phyloP scores from a whole-genome alignment of 73 alveolate species.

The Effrenium voratum region DNA sequence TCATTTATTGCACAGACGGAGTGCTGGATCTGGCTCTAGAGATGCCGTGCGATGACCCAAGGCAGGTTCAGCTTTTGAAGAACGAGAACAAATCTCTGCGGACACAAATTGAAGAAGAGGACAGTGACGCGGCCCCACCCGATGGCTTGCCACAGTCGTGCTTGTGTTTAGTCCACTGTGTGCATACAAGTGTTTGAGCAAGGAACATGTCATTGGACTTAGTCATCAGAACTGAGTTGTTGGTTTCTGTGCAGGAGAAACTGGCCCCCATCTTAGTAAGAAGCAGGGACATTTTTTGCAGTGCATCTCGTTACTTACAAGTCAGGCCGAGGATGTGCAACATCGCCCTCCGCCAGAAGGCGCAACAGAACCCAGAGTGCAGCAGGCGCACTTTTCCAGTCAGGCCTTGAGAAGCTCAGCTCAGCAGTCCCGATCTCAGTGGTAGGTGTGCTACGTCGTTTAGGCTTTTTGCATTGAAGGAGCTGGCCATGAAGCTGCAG shows the following conservation, averaged over 20 bases:
- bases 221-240: too few species aligned
- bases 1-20: too few species aligned
- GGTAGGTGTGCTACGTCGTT: neutral
- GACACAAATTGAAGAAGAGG: conserved; percentile 73
- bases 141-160: too few species aligned
- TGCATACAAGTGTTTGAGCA: too few species aligned
- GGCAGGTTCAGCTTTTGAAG: conserved; percentile 55
- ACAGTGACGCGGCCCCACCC: too few species aligned
- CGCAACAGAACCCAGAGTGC: neutral
- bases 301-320: too few species aligned
- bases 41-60: too few species aligned
- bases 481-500: conserved; percentile 35
- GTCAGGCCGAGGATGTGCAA: conserved; percentile 52
- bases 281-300: too few species aligned
- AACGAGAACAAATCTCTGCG: conserved; percentile 59
- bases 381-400: neutral
- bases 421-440: neutral
- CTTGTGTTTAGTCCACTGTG: too few species aligned
- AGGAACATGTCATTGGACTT: too few species aligned
- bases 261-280: neutral
- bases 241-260: too few species aligned
- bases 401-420: conserved; percentile 51
- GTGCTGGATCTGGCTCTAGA: too few species aligned
- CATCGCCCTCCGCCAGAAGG: conserved; percentile 92
- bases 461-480: neutral